phyloP scores from a whole-genome alignment of 2,329 filamentous ascomycete genomes.

The Eurotiales sp. region DNA sequence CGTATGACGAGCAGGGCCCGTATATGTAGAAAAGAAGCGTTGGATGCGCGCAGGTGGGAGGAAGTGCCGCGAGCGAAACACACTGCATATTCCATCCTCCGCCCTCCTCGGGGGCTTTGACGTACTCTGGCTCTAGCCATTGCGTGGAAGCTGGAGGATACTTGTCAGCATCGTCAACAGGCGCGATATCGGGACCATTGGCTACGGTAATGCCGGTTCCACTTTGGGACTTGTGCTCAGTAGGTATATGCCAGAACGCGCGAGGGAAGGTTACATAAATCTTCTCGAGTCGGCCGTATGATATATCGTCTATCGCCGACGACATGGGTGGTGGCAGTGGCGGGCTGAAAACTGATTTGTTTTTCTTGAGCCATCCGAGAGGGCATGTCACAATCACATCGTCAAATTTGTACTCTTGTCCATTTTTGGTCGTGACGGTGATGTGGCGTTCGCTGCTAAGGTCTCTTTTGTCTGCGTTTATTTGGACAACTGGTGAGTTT shows the following conservation, averaged over 20 bases:
- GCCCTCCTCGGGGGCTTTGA: constrained; percentile 54
- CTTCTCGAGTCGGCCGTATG: constrained; percentile 46
- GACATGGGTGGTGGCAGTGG: constrained; percentile 39
- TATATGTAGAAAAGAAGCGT: constrained; percentile 74
- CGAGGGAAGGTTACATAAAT: constrained; percentile 65
- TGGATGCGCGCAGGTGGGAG: constrained; percentile 59
- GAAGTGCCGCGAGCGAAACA: constrained; percentile 70
- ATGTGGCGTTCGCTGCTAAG: constrained; percentile 37
- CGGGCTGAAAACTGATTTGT: constrained; percentile 44
- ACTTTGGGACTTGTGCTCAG: constrained; percentile 19
- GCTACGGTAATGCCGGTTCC: constrained; percentile 11
- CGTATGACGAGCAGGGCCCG: constrained; percentile 39
- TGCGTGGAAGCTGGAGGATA: constrained; percentile 65
- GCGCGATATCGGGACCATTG: constrained; percentile 5
- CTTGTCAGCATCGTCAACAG: constrained; percentile 6
- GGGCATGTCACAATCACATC: constrained; percentile 52
- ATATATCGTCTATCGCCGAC: constrained; percentile 46
- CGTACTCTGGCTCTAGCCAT: constrained; percentile 70
- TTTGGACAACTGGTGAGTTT: constrained; percentile 39
- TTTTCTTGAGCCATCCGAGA: constrained; percentile 52
- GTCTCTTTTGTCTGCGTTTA: constrained; percentile 29
- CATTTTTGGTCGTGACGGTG: constrained; percentile 37
- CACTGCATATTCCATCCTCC: constrained; percentile 70
- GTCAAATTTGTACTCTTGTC: constrained; percentile 42
- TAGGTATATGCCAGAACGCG: constrained; percentile 66